Percentiles rank a stretch among this genome's conserved stretches.
Conservation (phyloP, 2,329 filamentous ascomycete genomes). For the Nannizziopsis barbatae region DNA sequence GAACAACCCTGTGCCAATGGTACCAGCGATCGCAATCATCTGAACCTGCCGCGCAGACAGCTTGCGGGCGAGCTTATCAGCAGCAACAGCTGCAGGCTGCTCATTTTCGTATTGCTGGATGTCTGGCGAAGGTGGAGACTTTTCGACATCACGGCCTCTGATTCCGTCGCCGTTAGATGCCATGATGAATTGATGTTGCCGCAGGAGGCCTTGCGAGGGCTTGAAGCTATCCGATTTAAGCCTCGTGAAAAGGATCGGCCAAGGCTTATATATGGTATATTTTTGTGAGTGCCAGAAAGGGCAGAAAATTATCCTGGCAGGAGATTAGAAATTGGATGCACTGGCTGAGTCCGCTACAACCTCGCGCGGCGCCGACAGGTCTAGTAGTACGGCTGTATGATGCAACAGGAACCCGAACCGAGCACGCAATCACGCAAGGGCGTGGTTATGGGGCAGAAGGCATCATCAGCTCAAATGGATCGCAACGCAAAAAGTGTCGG, state of each 20-base stretch:
- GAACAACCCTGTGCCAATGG: slow-evolving; percentile 47
- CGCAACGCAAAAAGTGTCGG: too few relatives aligned
- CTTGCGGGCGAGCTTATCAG: slow-evolving; percentile 44
- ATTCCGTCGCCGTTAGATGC: not conserved
- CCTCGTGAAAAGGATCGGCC: not conserved
- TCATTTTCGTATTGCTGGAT: slow-evolving; percentile 4
- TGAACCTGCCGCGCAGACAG: slow-evolving; percentile 54
- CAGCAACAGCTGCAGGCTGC: slow-evolving; percentile 22
- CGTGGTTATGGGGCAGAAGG: too few relatives aligned
- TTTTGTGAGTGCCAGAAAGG: too few relatives aligned
- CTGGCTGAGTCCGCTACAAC: too few relatives aligned
- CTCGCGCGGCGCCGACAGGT: too few relatives aligned
- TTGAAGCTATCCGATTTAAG: not conserved
- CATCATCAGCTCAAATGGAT: too few relatives aligned
- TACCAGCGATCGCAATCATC: slow-evolving; percentile 49
- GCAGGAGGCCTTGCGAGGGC: not conserved
- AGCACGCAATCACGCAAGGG: too few relatives aligned
- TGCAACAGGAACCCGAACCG: too few relatives aligned
- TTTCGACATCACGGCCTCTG: slow-evolving; percentile 13
- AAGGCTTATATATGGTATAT: too few relatives aligned
- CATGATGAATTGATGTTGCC: not conserved
- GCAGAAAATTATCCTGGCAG: too few relatives aligned
- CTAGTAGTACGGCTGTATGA: too few relatives aligned
- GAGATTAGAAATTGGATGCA: too few relatives aligned
- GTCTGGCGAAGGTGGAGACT: slow-evolving; percentile 2